These are phyloP conservation scores for Vitellaria paradoxa DNA, from an alignment of 179 eudicot genomes.

Conservation along the genomic window DNA sequence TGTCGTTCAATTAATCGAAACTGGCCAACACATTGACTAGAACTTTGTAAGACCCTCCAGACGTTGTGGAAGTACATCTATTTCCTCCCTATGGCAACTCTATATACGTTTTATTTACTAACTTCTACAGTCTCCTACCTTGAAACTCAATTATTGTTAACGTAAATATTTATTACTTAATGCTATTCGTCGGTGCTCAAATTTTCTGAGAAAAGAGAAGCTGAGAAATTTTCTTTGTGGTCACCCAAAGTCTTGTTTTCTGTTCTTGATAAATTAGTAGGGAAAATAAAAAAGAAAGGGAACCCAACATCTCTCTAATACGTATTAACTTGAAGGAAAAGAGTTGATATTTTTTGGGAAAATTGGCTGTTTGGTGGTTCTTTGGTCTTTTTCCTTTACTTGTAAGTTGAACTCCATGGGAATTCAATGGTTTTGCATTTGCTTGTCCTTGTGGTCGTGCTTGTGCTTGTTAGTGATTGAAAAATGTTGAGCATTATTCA, in stretches of 20 bases:
- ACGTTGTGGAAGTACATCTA: no score
- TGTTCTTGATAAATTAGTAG: conserved; percentile 3
- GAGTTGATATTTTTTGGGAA: background rate
- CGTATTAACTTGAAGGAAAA: background rate
- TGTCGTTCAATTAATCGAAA: no score
- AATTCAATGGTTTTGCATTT: no score
- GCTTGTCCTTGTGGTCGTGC: no score
- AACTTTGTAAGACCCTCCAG: no score
- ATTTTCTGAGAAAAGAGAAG: background rate
- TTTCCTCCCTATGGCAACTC: no score
- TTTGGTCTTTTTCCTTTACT: background rate
- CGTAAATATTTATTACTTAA: no score
- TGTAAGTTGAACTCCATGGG: background rate
- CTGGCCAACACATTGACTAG: no score
- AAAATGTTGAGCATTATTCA: background rate
- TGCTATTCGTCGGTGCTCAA: background rate
- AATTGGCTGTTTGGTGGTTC: background rate
- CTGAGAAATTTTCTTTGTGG: background rate
- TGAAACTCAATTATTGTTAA: no score
- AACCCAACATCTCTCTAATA: background rate
- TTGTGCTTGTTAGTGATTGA: background rate
- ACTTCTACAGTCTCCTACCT: no score
- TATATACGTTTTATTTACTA: no score
- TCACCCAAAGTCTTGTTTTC: background rate
- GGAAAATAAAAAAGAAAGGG: background rate